phyloP scores from a whole-genome alignment of 441 rosid species.

The Flueggea neowawraea region DNA sequence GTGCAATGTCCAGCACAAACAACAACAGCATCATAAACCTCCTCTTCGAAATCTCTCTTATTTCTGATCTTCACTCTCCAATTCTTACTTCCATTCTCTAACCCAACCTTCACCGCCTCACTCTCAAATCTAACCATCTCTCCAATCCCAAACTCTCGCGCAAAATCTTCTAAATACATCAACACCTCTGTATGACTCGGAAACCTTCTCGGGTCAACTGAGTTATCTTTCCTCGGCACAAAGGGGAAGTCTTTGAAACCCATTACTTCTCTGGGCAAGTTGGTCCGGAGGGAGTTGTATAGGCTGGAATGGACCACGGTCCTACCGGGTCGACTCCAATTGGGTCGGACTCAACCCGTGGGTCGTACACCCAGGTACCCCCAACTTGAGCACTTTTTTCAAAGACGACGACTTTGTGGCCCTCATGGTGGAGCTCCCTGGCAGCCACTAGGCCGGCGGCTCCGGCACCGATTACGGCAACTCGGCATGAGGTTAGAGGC shows the following conservation, averaged over 20 bases:
- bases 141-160: conserved; percentile 52
- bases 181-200: conserved; percentile 79
- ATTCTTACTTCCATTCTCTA: conserved; percentile 26
- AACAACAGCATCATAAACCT: conserved; percentile 79
- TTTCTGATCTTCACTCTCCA: conserved; percentile 51
- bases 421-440: conserved; percentile 55
- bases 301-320: conserved; percentile 57
- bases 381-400: conserved; percentile 47
- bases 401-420: conserved; percentile 50
- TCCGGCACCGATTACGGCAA: conserved; percentile 79
- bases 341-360: conserved; percentile 45
- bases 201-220: conserved; percentile 60
- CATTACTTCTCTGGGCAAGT: conserved; percentile 70
- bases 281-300: conserved; percentile 70
- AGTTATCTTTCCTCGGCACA: conserved; percentile 25
- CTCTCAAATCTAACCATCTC: conserved; percentile 63
- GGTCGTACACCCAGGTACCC: conserved; percentile 66
- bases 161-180: conserved; percentile 59
- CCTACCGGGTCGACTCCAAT: conserved; percentile 50
- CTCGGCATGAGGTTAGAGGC: conserved; percentile 24
- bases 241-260: conserved; percentile 72
- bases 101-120: conserved; percentile 49
- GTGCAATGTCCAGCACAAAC: conserved; percentile 79
- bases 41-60: conserved; percentile 31
- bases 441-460: conserved; percentile 68